Conservation (phyloP, 164 flowering plant genomes). For the Tetracentron sinense region DNA sequence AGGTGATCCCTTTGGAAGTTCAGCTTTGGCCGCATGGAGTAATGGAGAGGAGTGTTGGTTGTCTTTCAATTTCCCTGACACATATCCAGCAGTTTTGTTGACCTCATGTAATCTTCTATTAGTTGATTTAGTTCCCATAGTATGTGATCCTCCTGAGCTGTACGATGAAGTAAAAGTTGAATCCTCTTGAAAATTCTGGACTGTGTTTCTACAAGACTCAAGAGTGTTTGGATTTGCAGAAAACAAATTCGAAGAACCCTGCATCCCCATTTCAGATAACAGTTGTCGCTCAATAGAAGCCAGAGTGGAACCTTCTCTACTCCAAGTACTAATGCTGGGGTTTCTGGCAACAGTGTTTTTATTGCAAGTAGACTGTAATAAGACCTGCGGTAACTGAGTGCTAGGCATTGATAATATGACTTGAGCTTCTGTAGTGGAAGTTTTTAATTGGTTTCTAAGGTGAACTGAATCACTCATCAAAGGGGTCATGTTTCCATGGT, state of each 20-base stretch:
- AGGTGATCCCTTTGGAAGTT: conserved; percentile 20
- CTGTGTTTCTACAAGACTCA: conserved; percentile 13
- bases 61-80: conserved; percentile 12
- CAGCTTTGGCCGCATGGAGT: conserved; percentile 15
- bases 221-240: conserved; percentile 14
- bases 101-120: conserved; percentile 9
- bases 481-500: conserved; percentile 11
- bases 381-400: conserved; percentile 18
- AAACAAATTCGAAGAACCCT: conserved; percentile 17
- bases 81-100: conserved; percentile 8
- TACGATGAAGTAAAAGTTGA: conserved; percentile 14
- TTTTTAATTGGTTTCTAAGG: conserved; percentile 15
- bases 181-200: conserved; percentile 19
- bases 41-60: conserved; percentile 15
- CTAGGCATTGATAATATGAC: conserved; percentile 20
- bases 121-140: conserved; percentile 1
- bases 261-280: conserved; percentile 24
- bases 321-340: conserved; percentile 31
- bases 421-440: conserved; percentile 16
- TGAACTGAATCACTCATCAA: conserved; percentile 9
- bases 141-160: conserved; percentile 7
- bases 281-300: conserved; percentile 34
- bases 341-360: conserved; percentile 9
- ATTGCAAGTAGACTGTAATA: conserved; percentile 15
- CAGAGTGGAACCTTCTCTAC: conserved; percentile 32